Percentiles rank a stretch among this genome's conserved stretches.
These are phyloP conservation scores for Venturia oleaginea DNA, from an alignment of 2,329 filamentous ascomycete species.

Conservation along the genomic window DNA sequence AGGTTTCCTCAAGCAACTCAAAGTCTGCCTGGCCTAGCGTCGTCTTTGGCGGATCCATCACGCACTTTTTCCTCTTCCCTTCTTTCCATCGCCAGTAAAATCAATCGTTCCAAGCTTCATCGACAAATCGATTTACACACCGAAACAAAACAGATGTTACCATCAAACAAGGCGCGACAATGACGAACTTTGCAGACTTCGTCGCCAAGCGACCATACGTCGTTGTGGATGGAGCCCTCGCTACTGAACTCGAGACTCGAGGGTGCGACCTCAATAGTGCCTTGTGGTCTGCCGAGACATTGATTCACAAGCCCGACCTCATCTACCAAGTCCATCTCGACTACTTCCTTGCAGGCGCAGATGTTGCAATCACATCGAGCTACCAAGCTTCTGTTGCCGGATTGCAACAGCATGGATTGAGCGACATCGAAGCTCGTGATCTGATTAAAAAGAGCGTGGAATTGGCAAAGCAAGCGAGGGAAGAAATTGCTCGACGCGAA, in stretches of 20 bases:
- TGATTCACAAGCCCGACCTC: constrained; percentile 30
- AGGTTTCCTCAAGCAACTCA: too few species aligned
- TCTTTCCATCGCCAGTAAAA: neutral
- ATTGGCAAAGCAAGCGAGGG: constrained; percentile 31
- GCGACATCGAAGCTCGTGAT: constrained; percentile 24
- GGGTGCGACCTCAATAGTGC: constrained; percentile 34
- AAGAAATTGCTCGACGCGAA: constrained; percentile 20
- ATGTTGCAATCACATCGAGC: constrained; percentile 38
- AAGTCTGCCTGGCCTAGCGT: too few species aligned
- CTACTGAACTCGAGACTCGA: constrained; percentile 37
- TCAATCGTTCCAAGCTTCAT: neutral
- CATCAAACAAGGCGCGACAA: neutral
- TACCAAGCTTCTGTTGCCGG: constrained; percentile 39
- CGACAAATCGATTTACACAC: neutral
- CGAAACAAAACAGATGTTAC: too few species aligned
- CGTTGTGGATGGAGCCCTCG: constrained; percentile 38
- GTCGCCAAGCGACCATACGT: neutral
- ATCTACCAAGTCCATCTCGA: constrained; percentile 36
- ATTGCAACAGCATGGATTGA: constrained; percentile 28
- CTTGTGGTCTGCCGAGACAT: constrained; percentile 37
- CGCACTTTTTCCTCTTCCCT: neutral
- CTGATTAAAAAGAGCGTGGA: constrained; percentile 33
- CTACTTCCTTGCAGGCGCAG: constrained; percentile 37
- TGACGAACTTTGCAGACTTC: neutral
- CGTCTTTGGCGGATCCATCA: neutral